Percentiles rank a stretch among this genome's conserved stretches.
These are phyloP conservation scores for Tagetes erecta DNA, from an alignment of 129 eudicot genomes.

Conservation along the genomic window DNA sequence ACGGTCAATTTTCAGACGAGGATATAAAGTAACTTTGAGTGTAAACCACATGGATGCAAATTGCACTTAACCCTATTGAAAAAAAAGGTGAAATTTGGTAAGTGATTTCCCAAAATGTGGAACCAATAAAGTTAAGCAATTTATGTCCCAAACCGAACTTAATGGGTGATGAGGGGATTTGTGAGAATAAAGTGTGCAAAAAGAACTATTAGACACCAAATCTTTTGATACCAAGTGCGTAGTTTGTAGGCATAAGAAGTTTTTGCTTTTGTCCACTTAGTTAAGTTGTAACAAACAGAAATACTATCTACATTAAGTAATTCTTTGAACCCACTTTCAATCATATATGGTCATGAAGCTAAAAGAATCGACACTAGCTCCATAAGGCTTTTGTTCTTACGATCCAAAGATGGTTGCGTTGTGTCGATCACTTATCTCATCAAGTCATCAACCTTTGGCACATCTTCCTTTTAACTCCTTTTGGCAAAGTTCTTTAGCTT, in stretches of 20 bases:
- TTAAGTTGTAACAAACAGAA: slow-evolving; percentile 33
- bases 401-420: slow-evolving; percentile 32
- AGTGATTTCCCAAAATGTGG: slow-evolving; percentile 30
- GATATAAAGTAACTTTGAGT: too few species aligned
- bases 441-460: slow-evolving; percentile 17
- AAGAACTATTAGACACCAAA: slow-evolving; percentile 27
- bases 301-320: slow-evolving; percentile 34
- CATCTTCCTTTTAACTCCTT: slow-evolving; percentile 33
- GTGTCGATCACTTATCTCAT: slow-evolving; percentile 27
- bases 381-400: slow-evolving; percentile 23
- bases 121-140: slow-evolving; percentile 26
- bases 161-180: slow-evolving; percentile 25
- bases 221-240: slow-evolving; percentile 31
- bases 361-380: slow-evolving; percentile 26
- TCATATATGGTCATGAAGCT: slow-evolving; percentile 12
- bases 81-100: slow-evolving; percentile 9
- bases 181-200: slow-evolving; percentile 38
- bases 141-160: slow-evolving; percentile 35
- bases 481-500: slow-evolving; percentile 24
- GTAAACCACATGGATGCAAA: too few species aligned
- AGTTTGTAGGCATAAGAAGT: slow-evolving; percentile 23
- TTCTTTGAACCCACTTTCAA: slow-evolving; percentile 21
- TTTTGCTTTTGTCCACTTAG: slow-evolving; percentile 22
- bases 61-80: too few species aligned
- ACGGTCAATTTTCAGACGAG: too few species aligned